Conservation (phyloP, 1,284 basidiomycete species). For the Nidula niveotomentosa region DNA sequence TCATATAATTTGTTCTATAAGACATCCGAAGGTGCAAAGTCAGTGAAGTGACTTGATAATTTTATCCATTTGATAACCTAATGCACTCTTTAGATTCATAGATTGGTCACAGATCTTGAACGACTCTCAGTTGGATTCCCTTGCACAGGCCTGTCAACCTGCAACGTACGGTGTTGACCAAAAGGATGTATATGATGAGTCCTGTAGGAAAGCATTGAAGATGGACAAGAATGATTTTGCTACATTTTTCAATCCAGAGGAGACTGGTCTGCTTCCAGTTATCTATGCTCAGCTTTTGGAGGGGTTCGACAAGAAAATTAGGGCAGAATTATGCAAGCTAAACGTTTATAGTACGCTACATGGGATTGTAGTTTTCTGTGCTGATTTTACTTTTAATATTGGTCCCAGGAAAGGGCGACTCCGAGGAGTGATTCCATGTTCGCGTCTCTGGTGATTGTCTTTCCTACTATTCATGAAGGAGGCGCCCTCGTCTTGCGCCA, state of each 20-base stretch:
- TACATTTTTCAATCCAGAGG: neutral
- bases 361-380: neutral
- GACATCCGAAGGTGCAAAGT: too few relatives aligned
- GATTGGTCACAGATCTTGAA: too few relatives aligned
- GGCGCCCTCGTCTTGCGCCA: conserved; percentile 32
- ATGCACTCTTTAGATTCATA: too few relatives aligned
- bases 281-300: too few relatives aligned
- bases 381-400: neutral
- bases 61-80: too few relatives aligned
- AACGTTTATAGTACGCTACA: conserved; percentile 22
- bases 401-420: conserved; percentile 21
- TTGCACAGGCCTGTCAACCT: neutral
- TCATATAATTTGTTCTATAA: too few relatives aligned
- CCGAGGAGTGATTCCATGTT: conserved; percentile 27
- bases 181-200: neutral
- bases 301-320: conserved; percentile 4
- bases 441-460: conserved; percentile 34
- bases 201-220: neutral
- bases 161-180: neutral
- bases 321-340: conserved; percentile 25
- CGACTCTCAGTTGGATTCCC: neutral
- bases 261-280: neutral
- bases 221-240: neutral
- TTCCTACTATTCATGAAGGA: conserved; percentile 37
- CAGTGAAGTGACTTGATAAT: too few relatives aligned